Evolutionary conservation across 352 stramenopile species (phyloP).

Genomic region (Aphanomyces invadans): DNA sequence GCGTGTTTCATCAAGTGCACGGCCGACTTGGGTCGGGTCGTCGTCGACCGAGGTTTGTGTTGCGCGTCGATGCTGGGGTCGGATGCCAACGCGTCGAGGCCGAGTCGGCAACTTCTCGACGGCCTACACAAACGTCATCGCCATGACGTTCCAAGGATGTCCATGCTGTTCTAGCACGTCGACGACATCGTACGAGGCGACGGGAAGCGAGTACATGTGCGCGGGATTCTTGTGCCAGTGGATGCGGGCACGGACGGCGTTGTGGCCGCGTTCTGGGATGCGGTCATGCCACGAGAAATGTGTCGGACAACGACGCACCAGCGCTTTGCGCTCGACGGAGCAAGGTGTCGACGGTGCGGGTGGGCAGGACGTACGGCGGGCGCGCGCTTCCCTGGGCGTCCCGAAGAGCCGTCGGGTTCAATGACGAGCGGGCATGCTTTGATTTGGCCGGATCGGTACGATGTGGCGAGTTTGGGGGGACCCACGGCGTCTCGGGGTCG

Average conservation of each 20-base stretch:
- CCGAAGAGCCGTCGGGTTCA: constrained; percentile 10
- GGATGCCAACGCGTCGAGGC: background rate
- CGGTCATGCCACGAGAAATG: too few relatives aligned
- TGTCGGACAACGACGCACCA: too few relatives aligned
- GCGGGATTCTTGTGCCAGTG: constrained; percentile 2
- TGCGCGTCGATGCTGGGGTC: background rate
- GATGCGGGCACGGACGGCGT: background rate
- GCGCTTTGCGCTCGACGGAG: constrained; percentile 13
- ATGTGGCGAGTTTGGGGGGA: constrained; percentile 1
- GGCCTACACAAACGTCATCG: background rate
- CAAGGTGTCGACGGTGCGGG: constrained; percentile 1
- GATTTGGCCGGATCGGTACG: background rate
- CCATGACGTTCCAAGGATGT: background rate
- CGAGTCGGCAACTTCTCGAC: background rate
- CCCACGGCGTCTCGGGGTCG: background rate
- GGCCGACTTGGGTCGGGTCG: constrained; percentile 11
- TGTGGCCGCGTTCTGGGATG: constrained; percentile 11
- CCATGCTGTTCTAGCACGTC: background rate
- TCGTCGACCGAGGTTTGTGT: too few relatives aligned
- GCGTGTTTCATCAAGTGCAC: background rate
- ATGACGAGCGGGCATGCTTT: background rate
- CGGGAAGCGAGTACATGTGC: constrained; percentile 13
- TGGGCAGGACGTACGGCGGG: constrained; percentile 1
- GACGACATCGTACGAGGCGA: constrained; percentile 6
- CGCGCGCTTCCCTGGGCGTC: background rate